Conservation (phyloP, 306 rosid genomes). For the Styphnolobium japonicum region DNA sequence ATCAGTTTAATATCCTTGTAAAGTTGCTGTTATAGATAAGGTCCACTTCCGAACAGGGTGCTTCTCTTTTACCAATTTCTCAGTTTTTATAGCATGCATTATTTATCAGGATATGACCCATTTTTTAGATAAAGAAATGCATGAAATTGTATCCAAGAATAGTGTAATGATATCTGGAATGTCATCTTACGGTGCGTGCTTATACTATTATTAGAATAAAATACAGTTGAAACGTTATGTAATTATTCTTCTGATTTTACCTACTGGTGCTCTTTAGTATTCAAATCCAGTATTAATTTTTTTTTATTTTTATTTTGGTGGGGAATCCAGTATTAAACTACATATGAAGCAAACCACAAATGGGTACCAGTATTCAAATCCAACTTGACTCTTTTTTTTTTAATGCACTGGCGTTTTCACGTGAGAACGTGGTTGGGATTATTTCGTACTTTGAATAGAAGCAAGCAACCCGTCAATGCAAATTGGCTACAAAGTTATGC, state of each 20-base stretch:
- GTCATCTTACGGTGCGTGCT: background rate
- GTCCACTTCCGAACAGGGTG: background rate
- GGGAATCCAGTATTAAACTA: too few species aligned
- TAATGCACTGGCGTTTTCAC: background rate
- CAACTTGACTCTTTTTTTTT: background rate
- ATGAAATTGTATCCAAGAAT: slow-evolving; percentile 19
- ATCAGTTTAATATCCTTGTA: slow-evolving; percentile 16
- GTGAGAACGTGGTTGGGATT: too few species aligned
- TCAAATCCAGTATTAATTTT: background rate
- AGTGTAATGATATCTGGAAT: background rate
- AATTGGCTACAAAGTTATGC: background rate
- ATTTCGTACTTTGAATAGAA: too few species aligned
- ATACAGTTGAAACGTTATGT: background rate
- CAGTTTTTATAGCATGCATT: background rate
- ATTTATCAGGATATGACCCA: background rate
- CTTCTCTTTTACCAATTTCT: background rate
- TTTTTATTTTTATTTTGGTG: too few species aligned
- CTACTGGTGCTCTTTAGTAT: background rate
- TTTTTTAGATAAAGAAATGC: background rate
- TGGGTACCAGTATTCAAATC: too few species aligned
- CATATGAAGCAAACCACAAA: background rate
- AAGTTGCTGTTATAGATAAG: slow-evolving; percentile 6
- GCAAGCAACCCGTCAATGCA: too few species aligned
- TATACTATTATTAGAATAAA: background rate
- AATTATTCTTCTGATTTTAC: background rate